phyloP scores from a whole-genome alignment of 768 basidiomycete species.

The Tulasnella sp. region DNA sequence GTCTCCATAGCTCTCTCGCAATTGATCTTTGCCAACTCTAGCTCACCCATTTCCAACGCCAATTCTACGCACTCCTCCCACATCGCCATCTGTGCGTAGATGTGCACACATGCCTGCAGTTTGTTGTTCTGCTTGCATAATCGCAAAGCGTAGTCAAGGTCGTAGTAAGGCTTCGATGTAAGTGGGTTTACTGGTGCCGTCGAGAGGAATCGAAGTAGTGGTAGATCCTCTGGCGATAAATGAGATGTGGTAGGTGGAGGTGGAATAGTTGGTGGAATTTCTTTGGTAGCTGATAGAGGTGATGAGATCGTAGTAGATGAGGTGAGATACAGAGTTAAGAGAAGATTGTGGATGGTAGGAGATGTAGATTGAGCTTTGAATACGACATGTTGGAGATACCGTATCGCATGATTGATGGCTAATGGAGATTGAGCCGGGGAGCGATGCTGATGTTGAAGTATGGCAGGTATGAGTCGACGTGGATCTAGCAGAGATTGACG shows the following conservation, averaged over 20 bases:
- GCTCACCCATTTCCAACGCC: slow-evolving; percentile 83
- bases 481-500: slow-evolving; percentile 70
- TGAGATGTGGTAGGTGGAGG: neutral
- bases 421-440: slow-evolving; percentile 46
- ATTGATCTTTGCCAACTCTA: slow-evolving; percentile 89
- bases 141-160: slow-evolving; percentile 91
- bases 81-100: slow-evolving; percentile 94
- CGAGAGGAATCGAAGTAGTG: slow-evolving; percentile 69
- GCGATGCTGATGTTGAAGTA: slow-evolving; percentile 65
- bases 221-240: slow-evolving; percentile 39
- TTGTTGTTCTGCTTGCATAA: slow-evolving; percentile 73
- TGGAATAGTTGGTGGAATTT: neutral
- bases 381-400: slow-evolving; percentile 75
- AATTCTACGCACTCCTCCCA: slow-evolving; percentile 95
- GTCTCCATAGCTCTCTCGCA: slow-evolving; percentile 80
- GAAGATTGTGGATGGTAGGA: slow-evolving; percentile 82
- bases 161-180: slow-evolving; percentile 82
- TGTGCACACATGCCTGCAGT: slow-evolving; percentile 84
- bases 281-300: too few species aligned
- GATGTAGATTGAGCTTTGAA: slow-evolving; percentile 71
- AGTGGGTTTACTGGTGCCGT: slow-evolving; percentile 69
- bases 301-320: slow-evolving; percentile 40
- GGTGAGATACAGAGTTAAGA: slow-evolving; percentile 70
- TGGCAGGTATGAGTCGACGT: slow-evolving; percentile 73
- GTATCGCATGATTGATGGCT: slow-evolving; percentile 72